These are phyloP conservation scores for Diplosphaera chodatii DNA, from an alignment of 139 green algal genomes.

Conservation along the genomic window DNA sequence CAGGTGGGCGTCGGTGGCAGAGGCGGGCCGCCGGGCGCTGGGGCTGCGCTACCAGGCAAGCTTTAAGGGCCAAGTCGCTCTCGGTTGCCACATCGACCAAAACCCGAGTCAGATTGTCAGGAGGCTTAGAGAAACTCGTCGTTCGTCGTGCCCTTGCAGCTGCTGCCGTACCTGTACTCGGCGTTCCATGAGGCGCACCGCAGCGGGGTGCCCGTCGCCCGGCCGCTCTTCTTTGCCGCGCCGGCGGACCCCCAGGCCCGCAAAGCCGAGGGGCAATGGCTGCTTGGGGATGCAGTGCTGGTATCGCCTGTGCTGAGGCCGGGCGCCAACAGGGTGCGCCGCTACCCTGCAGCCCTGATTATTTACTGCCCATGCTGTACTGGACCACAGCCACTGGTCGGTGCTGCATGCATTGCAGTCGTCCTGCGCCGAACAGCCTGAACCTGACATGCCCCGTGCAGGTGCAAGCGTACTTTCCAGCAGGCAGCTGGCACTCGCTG, in stretches of 20 bases:
- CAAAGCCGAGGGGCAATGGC: slow-evolving; percentile 37
- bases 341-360: too few species aligned
- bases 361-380: too few species aligned
- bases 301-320: slow-evolving; percentile 57
- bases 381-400: too few species aligned
- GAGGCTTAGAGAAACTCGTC: slow-evolving; percentile 68
- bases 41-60: slow-evolving; percentile 45
- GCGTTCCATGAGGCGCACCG: slow-evolving; percentile 25
- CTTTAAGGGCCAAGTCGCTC: neutral
- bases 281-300: slow-evolving; percentile 56
- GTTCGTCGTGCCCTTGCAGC: too few species aligned
- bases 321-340: neutral
- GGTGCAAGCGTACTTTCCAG: slow-evolving; percentile 56
- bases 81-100: too few species aligned
- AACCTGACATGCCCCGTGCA: too few species aligned
- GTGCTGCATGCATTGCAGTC: too few species aligned
- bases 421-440: too few species aligned
- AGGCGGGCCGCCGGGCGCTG: slow-evolving; percentile 38
- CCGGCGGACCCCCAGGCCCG: slow-evolving; percentile 23
- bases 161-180: slow-evolving; percentile 69
- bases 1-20: slow-evolving; percentile 44
- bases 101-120: too few species aligned
- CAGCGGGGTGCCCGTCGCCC: slow-evolving; percentile 48
- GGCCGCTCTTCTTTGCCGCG: slow-evolving; percentile 55
- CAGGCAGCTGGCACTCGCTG: slow-evolving; percentile 43